Evolutionary conservation across 83 land plant species (phyloP).

Genomic region (Thuja plicata): DNA sequence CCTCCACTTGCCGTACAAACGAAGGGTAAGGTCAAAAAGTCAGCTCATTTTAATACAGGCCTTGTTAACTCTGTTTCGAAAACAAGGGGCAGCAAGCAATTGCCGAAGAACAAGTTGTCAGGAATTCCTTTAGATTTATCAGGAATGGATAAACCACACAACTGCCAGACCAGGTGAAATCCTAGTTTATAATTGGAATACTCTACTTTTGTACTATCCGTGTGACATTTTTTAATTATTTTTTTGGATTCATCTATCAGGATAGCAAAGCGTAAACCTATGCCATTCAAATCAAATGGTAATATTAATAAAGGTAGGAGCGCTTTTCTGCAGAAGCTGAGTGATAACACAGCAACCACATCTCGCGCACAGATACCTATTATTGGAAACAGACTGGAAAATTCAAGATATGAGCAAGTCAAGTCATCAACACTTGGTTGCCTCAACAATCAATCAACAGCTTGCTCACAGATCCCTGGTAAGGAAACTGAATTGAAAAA

Average conservation of each 20-base stretch:
- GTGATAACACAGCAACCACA: background rate
- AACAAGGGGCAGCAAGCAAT: background rate
- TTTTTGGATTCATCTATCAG: background rate
- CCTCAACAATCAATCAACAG: background rate
- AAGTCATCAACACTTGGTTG: background rate
- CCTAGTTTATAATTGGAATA: background rate
- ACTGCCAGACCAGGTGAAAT: background rate
- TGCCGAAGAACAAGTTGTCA: background rate
- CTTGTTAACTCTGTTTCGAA: constrained; percentile 1
- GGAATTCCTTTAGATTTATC: background rate
- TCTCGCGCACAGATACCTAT: background rate
- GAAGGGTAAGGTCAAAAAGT: background rate
- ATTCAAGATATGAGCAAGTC: background rate
- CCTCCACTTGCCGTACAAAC: background rate
- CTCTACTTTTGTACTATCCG: background rate
- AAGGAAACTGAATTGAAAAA: background rate
- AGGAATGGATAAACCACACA: background rate
- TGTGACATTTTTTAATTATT: background rate
- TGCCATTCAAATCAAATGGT: background rate
- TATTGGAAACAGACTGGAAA: background rate
- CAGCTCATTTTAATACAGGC: background rate
- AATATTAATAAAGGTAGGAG: background rate
- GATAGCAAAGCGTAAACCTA: background rate
- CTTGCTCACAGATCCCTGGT: background rate
- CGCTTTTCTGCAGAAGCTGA: background rate